Evolutionary conservation across 2,329 filamentous ascomycete genomes (phyloP), one percentile per base, ranked within the genome.

Genomic region (Aureobasidium lini): DNA sequence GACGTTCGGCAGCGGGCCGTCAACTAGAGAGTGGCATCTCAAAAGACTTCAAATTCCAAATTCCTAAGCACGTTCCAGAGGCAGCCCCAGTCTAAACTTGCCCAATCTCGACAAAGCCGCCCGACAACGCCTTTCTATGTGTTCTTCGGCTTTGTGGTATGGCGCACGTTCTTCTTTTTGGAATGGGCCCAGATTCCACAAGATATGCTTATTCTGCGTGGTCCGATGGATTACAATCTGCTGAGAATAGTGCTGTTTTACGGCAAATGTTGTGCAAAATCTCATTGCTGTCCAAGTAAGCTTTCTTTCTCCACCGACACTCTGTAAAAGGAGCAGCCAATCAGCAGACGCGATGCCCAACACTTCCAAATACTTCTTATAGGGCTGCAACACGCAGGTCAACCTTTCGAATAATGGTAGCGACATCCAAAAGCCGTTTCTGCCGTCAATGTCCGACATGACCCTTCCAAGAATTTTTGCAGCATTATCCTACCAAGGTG

Each of bases 321-420:
- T 37, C 46, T 50, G 32, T 40, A 31, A 16, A 52, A 31, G 49
- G 34, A 42, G 15, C 36, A 52, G 49, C 49, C 49, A 52, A 52
- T 52, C 49, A 52, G 23, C 34, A n/a, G 9, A 10, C 34, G 37
- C 28, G 18, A 16, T 52, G 13, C 49, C 11, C 11, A 40, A 31
- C 23, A 50, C 39, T 52, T 52, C 34, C 49, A 52, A 52, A 52
- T 52, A 52, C 49, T 49, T 36, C 49, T 40, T 49, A 52, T 52
- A 52, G 18, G 49, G 49, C 49, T 52, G 49, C 49, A 23, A 3
- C 23, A 23, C 23, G 23, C 23, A 52, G 18, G 18, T 31, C 48
- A 29, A 39, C 23, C 32, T 23, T 16, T 29, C 15, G 15, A 23
- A 16, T n/a, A 18, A 37, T 18, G 18, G 39, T 29, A 50, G 29